phyloP scores from a whole-genome alignment of 23 red algal genomes.

The Agarophyton chilense region DNA sequence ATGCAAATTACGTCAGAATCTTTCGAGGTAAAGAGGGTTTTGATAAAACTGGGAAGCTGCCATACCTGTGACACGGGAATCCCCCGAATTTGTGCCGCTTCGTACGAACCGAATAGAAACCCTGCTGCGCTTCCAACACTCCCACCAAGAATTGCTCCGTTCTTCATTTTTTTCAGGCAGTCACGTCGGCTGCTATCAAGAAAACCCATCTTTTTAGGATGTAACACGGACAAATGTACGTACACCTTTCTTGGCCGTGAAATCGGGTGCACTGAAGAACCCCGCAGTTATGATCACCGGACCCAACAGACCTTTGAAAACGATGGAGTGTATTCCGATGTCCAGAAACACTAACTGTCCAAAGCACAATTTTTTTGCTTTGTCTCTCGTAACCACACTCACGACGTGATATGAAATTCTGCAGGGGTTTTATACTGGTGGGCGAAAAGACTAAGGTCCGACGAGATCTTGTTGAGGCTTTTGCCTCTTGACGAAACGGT shows the following conservation, averaged over 20 bases:
- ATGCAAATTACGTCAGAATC: background rate
- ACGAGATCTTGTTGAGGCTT: background rate
- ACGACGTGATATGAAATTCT: no score
- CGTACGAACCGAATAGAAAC: conserved; percentile 70
- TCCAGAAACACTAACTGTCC: no score
- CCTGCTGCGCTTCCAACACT: conserved; percentile 74
- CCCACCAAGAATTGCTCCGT: conserved; percentile 66
- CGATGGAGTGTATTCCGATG: no score
- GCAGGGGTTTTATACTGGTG: no score
- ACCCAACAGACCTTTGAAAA: no score
- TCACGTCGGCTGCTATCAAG: conserved; percentile 55
- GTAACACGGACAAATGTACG: background rate
- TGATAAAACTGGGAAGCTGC: background rate
- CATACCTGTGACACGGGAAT: conserved; percentile 76
- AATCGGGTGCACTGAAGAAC: no score
- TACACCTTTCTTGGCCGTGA: no score
- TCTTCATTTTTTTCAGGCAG: conserved; percentile 73
- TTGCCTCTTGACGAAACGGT: no score
- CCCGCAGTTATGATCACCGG: no score
- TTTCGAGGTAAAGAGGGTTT: background rate
- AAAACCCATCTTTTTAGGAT: conserved; percentile 45
- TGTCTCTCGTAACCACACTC: no score
- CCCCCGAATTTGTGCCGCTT: conserved; percentile 55
- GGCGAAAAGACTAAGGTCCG: no score
- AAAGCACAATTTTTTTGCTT: no score